Evolutionary conservation across 371 early-diverging fungal species (phyloP).

Genomic region (Furculomyces boomerangus): DNA sequence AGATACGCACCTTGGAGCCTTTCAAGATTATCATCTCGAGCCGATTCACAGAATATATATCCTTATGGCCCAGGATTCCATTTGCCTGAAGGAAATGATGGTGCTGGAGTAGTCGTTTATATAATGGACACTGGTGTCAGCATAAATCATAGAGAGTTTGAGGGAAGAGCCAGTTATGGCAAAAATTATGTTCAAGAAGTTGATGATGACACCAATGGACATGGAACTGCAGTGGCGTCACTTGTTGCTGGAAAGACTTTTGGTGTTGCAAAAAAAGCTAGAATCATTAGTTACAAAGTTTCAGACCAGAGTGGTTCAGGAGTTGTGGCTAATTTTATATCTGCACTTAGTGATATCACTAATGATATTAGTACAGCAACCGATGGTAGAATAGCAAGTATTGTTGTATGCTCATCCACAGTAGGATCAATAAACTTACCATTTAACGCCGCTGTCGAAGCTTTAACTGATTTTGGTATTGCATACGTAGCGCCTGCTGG

Average conservation of each 20-base stretch:
- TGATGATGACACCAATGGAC: constrained; percentile 10
- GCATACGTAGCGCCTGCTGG: constrained; percentile 1
- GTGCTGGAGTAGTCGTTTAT: constrained; percentile 69
- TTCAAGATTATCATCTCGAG: constrained; percentile 67
- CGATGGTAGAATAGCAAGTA: constrained; percentile 50
- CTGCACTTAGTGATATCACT: constrained; percentile 49
- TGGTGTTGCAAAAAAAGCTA: constrained; percentile 4
- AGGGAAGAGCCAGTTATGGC: constrained; percentile 78
- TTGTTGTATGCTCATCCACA: constrained; percentile 89
- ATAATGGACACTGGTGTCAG: constrained; percentile 88
- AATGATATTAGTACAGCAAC: constrained; percentile 24
- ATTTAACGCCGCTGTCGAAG: constrained; percentile 63
- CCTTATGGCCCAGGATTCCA: constrained; percentile 39
- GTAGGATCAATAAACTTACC: constrained; percentile 60
- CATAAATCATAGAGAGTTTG: constrained; percentile 66
- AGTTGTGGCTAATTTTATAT: constrained; percentile 52
- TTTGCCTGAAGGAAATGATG: constrained; percentile 53
- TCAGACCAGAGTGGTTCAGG: constrained; percentile 58
- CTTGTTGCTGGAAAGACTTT: constrained; percentile 1
- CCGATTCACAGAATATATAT: constrained; percentile 3
- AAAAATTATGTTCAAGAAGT: constrained; percentile 42
- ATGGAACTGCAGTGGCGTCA: constrained; percentile 4
- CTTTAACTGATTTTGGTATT: background rate
- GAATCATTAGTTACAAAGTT: constrained; percentile 3
- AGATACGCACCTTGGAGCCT: constrained; percentile 79